phyloP scores from a whole-genome alignment of 768 basidiomycete species.

The Tylopilus plumbeoviolaceoides region DNA sequence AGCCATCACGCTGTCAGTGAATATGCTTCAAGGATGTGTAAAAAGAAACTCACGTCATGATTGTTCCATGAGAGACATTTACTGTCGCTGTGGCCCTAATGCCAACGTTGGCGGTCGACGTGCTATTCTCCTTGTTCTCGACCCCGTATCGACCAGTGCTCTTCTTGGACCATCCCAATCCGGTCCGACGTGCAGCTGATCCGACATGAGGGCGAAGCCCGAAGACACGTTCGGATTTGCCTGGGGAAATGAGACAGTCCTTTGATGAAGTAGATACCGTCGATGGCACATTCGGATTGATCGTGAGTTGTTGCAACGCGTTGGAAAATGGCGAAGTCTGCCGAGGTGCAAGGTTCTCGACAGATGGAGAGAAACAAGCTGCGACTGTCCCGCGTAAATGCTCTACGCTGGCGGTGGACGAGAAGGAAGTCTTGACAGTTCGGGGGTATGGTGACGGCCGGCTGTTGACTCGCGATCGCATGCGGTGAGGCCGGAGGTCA shows the following conservation, averaged over 20 bases:
- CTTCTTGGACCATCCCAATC: constrained; percentile 63
- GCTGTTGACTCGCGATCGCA: constrained; percentile 65
- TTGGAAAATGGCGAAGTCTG: constrained; percentile 22
- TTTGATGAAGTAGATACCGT: constrained; percentile 32
- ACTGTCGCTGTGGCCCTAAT: constrained; percentile 1
- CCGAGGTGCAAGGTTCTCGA: constrained; percentile 12
- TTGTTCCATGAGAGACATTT: constrained; percentile 31
- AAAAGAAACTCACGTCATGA: constrained; percentile 51
- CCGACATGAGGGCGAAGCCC: constrained; percentile 47
- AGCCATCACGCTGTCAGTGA: background rate
- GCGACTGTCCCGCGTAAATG: constrained; percentile 27
- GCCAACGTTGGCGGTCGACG: constrained; percentile 5
- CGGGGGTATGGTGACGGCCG: constrained; percentile 74
- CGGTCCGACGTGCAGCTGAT: constrained; percentile 52
- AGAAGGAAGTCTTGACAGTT: constrained; percentile 40
- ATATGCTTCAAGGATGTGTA: background rate
- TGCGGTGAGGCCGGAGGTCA: constrained; percentile 58
- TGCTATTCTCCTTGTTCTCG: constrained; percentile 55
- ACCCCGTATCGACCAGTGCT: constrained; percentile 46
- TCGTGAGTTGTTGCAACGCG: constrained; percentile 40
- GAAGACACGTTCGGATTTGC: constrained; percentile 28
- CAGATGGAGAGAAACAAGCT: constrained; percentile 18
- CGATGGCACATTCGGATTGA: constrained; percentile 40
- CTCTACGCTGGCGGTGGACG: constrained; percentile 36
- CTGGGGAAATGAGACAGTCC: constrained; percentile 23